A percentile compares a stretch with the other conserved stretches of the same genome.
phyloP scores from a whole-genome alignment of 805 yeast species.

The Cyberlindnera veronae region DNA sequence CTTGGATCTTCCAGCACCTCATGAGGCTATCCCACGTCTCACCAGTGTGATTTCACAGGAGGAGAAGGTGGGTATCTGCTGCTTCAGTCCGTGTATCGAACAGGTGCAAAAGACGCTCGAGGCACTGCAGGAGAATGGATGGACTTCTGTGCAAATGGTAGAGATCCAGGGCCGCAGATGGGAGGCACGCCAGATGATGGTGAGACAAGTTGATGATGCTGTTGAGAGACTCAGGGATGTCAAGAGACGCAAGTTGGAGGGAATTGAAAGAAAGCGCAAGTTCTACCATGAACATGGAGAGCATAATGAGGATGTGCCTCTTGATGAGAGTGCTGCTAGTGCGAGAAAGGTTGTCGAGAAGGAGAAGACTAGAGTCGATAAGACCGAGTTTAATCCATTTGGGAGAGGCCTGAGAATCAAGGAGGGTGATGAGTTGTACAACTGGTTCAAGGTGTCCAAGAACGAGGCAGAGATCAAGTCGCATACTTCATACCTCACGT shows the following conservation, averaged over 20 bases:
- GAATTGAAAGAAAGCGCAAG: constrained; percentile 50
- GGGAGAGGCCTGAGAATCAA: constrained; percentile 82
- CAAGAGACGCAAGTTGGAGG: constrained; percentile 63
- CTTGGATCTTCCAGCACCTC: constrained; percentile 93
- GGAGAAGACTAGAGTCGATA: constrained; percentile 31
- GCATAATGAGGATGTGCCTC: constrained; percentile 22
- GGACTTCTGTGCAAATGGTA: constrained; percentile 88
- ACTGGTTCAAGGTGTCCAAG: constrained; percentile 84
- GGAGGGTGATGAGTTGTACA: constrained; percentile 80
- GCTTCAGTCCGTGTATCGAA: constrained; percentile 97
- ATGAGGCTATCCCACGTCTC: constrained; percentile 88
- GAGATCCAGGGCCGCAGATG: constrained; percentile 81
- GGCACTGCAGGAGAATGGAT: constrained; percentile 69
- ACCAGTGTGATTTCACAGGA: constrained; percentile 48
- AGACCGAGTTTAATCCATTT: constrained; percentile 79
- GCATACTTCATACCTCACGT: constrained; percentile 91
- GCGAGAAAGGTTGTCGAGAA: constrained; percentile 25
- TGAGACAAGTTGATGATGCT: constrained; percentile 75
- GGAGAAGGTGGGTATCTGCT: constrained; percentile 70
- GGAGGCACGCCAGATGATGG: constrained; percentile 91
- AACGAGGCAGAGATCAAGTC: constrained; percentile 83
- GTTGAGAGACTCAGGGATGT: constrained; percentile 77
- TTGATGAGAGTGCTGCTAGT: constrained; percentile 25
- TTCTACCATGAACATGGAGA: constrained; percentile 27
- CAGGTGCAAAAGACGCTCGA: constrained; percentile 88